Evolutionary conservation across 805 yeast species (phyloP), one percentile per base, ranked within the genome.

Genomic region (Hanseniaspora meyeri): DNA sequence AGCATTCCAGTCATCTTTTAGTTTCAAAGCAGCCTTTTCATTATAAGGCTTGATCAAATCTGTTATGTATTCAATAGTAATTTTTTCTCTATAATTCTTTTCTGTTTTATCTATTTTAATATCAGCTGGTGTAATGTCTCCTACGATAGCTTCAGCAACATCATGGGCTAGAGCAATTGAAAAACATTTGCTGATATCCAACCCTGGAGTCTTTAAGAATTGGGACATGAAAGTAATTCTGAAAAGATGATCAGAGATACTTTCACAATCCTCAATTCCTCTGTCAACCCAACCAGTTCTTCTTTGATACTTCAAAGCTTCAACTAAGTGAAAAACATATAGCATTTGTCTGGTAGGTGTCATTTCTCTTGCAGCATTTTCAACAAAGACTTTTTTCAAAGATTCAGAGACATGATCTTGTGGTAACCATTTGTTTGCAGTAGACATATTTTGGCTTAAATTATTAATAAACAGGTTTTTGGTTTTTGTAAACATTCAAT

Each of bases 281-380:
- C 79, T 80, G 65, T 88, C 91, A 20, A 91, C 69, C 97, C 97
- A 91, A 1, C 98, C 98, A 0, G 98, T 91, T 66, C 98, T 77
- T 62, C 77, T 81, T 65, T 87, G 91, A 4, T 80, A 73, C 69
- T 91, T 91, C 62, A 91, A 74, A 37, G 81, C 74, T 52, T 83
- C 77, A 0, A 87, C 78, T 36, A 88, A 78, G 65, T 87, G 87
- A 52, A 80, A 68, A 60, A 81, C 79, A 16, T 78, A 78, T 45
- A 80, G 63, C 53, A 82, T 76, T 66, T 81, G 79, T 62, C 79
- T 77, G 51, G 68, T 61, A 11, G 61, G 62, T 14, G 51, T 42
- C 17, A 34, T 16, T 29, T 38, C 59, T 42, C 62, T 59, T 39
- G 74, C 61, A n/a, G 72, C 63, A 24, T 52, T 45, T 27, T 45